phyloP scores from a whole-genome alignment of 2,329 filamentous ascomycete species.

The Hymenoscyphus scutula region DNA sequence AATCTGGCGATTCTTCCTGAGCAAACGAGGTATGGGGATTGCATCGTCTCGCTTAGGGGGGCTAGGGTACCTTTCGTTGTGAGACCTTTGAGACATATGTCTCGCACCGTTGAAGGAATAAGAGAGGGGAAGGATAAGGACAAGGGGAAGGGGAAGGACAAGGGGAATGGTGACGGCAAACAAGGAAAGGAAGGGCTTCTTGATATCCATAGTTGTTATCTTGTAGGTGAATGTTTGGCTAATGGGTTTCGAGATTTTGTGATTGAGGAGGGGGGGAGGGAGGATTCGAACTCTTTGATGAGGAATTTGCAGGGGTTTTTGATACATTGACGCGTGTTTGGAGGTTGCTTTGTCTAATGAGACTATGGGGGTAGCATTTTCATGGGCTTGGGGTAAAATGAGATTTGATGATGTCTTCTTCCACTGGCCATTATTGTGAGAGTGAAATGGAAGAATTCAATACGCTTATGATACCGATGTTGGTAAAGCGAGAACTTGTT shows the following conservation, averaged over 20 bases:
- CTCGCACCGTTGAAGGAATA: neutral
- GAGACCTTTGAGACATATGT: neutral
- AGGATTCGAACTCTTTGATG: no score
- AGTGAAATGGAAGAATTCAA: no score
- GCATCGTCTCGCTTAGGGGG: neutral
- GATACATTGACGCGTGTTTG: no score
- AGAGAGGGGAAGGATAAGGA: no score
- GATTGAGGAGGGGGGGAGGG: neutral
- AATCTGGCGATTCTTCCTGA: neutral
- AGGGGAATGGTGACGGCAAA: neutral
- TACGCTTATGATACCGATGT: no score
- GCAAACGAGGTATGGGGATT: neutral
- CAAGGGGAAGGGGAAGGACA: neutral
- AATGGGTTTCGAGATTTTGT: neutral
- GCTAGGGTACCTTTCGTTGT: neutral
- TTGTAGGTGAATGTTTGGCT: neutral
- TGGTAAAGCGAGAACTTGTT: no score
- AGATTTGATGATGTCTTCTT: no score
- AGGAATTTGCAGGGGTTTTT: no score
- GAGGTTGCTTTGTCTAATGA: no score
- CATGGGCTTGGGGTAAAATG: no score
- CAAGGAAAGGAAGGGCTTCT: neutral
- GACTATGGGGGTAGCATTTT: no score
- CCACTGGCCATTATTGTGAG: no score
- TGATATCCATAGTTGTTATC: neutral